phyloP scores from a whole-genome alignment of 345 rosid genomes.

The Xanthoceras sorbifolium region DNA sequence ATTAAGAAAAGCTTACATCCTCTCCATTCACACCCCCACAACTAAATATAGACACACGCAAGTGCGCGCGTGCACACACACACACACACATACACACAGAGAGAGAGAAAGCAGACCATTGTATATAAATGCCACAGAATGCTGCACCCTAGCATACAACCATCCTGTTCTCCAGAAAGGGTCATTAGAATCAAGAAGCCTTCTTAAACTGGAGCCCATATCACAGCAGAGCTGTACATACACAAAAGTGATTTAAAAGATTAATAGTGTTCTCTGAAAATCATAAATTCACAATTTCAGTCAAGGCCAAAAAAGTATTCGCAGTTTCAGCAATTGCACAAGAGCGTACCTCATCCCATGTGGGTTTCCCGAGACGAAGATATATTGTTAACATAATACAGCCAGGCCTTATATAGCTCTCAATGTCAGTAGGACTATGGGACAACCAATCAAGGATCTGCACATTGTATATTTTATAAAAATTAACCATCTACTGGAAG shows the following conservation, averaged over 20 bases:
- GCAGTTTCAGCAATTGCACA: conserved; percentile 5
- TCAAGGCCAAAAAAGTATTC: neutral
- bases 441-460: conserved; percentile 74
- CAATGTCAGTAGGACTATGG: conserved; percentile 69
- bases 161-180: conserved; percentile 71
- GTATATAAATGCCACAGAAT: conserved; percentile 55
- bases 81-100: neutral
- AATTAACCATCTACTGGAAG: conserved; percentile 10
- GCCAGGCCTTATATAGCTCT: conserved; percentile 80
- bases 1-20: conserved; percentile 1
- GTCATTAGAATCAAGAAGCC: conserved; percentile 54
- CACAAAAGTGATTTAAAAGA: conserved; percentile 7
- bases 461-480: conserved; percentile 21
- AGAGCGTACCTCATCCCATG: conserved; percentile 62
- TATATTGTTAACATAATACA: conserved; percentile 68
- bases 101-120: conserved; percentile 42
- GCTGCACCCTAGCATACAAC: conserved; percentile 56
- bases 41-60: neutral
- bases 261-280: conserved; percentile 5
- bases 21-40: neutral
- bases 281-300: neutral
- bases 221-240: conserved; percentile 48
- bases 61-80: no score
- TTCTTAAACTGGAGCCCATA: conserved; percentile 58
- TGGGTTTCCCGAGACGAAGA: conserved; percentile 46